Evolutionary conservation across 2,329 filamentous ascomycete species (phyloP).

Genomic region (Seiridium unicorne): DNA sequence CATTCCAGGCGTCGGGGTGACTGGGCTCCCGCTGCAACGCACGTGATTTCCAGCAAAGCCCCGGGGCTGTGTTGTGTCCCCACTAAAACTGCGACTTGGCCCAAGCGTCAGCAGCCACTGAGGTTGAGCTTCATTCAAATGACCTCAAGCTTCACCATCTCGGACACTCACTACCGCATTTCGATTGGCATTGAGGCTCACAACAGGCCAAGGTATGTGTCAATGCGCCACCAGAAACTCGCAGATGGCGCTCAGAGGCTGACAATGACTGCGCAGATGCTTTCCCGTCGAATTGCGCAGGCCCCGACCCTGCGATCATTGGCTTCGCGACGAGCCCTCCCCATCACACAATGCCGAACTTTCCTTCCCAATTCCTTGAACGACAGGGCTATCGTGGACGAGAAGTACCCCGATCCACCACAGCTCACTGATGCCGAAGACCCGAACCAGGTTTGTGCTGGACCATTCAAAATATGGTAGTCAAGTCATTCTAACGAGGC

Average conservation of each 20-base stretch:
- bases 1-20: no score
- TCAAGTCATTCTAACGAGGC: no score
- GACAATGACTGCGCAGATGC: slow-evolving; percentile 46
- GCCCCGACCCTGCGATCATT: slow-evolving; percentile 45
- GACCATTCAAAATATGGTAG: no score
- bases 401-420: slow-evolving; percentile 50
- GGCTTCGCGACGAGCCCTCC: slow-evolving; percentile 43
- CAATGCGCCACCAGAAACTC: slow-evolving; percentile 10
- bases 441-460: slow-evolving; percentile 56
- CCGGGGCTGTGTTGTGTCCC: not conserved
- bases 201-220: slow-evolving; percentile 31
- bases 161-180: slow-evolving; percentile 22
- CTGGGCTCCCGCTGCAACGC: no score
- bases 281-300: slow-evolving; percentile 58
- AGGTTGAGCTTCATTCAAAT: slow-evolving; percentile 3
- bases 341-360: slow-evolving; percentile 55
- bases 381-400: slow-evolving; percentile 44
- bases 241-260: not conserved
- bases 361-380: slow-evolving; percentile 52
- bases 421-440: slow-evolving; percentile 58
- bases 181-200: slow-evolving; percentile 28
- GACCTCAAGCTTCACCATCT: slow-evolving; percentile 21
- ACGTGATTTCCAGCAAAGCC: not conserved
- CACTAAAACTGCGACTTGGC: slow-evolving; percentile 3
- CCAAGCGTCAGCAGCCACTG: slow-evolving; percentile 5